Percentiles rank a stretch among this genome's conserved stretches.
Evolutionary conservation across 2,329 filamentous ascomycete genomes (phyloP).

Genomic region (Xylariaceae sp.): DNA sequence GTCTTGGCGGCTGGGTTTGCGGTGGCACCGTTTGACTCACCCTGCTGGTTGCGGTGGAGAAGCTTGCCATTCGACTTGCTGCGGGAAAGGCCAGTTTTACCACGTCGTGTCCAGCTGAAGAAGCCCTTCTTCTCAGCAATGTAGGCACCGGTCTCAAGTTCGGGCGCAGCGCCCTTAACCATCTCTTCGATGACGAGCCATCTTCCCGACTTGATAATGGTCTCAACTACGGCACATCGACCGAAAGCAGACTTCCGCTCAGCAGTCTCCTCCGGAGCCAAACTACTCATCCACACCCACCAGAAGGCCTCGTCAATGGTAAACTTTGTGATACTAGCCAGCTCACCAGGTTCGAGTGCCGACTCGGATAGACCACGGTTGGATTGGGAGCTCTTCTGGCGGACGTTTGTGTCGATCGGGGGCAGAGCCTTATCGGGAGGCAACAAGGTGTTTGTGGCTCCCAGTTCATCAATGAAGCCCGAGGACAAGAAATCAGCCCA

Average conservation of each 20-base stretch:
- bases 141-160: conserved; percentile 78
- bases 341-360: conserved; percentile 80
- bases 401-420: conserved; percentile 65
- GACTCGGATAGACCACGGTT: conserved; percentile 68
- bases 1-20: conserved; percentile 8
- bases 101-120: conserved; percentile 77
- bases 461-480: conserved; percentile 76
- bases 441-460: conserved; percentile 65
- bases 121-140: conserved; percentile 94
- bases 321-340: conserved; percentile 83
- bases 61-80: conserved; percentile 65
- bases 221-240: conserved; percentile 87
- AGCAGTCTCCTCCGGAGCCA: conserved; percentile 82
- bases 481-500: conserved; percentile 98
- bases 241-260: conserved; percentile 90
- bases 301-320: conserved; percentile 94
- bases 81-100: conserved; percentile 53
- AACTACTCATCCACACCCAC: conserved; percentile 99
- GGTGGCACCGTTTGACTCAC: conserved; percentile 34
- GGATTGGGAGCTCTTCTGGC: conserved; percentile 82
- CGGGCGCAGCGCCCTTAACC: conserved; percentile 83
- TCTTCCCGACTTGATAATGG: conserved; percentile 69
- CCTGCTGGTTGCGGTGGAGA: conserved; percentile 39
- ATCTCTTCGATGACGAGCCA: conserved; percentile 98
- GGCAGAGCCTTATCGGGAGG: conserved; percentile 89